phyloP scores from a whole-genome alignment of 2,329 filamentous ascomycete genomes.

The Zalaria sp. region DNA sequence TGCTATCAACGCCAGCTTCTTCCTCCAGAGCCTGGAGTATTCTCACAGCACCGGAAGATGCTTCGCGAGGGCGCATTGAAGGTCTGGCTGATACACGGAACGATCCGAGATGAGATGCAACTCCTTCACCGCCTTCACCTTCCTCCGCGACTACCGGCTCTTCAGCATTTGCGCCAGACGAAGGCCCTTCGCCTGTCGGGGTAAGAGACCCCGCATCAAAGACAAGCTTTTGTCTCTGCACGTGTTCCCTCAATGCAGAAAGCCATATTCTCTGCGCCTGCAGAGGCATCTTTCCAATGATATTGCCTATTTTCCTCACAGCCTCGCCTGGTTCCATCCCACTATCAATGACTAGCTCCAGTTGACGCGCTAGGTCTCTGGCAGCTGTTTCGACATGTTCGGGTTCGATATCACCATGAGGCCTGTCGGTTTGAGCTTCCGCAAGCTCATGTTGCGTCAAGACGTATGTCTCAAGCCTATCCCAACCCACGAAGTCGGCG shows the following conservation, averaged over 20 bases:
- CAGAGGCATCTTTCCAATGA: background rate
- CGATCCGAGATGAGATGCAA: no score
- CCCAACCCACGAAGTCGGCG: no score
- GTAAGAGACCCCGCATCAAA: no score
- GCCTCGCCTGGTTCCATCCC: background rate
- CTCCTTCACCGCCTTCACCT: no score
- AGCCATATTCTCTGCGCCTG: background rate
- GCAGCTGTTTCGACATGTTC: background rate
- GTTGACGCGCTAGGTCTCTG: background rate
- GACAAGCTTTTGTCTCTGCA: no score
- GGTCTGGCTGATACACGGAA: no score
- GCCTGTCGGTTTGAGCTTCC: background rate
- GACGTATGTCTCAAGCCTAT: no score
- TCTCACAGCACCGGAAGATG: background rate
- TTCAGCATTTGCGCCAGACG: no score
- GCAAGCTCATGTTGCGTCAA: no score
- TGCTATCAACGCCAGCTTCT: background rate
- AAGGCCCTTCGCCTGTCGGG: no score
- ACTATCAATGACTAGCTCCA: background rate
- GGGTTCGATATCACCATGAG: background rate
- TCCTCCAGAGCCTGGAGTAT: background rate
- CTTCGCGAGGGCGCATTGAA: background rate
- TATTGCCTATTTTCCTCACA: background rate
- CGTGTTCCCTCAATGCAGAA: no score
- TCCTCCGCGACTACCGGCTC: no score